Base-by-base conservation (phyloP, 2,329 filamentous ascomycete genomes). In the Cordyceps fumosorosea region DNA sequence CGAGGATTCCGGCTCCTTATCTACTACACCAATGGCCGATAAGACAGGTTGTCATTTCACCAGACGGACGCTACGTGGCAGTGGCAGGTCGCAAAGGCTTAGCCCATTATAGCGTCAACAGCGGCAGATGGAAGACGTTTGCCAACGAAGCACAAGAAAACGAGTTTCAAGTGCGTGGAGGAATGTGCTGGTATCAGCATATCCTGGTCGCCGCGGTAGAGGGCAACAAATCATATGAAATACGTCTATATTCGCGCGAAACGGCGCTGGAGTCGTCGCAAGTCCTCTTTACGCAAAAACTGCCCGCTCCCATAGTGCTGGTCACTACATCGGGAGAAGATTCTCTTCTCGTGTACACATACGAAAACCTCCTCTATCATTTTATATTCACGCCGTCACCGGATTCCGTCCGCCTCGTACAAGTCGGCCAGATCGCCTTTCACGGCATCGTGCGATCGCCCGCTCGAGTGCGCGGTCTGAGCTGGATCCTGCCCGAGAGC, bases 131-230 rank as follows among this genome's bases (percentile, higher is more conserved):
- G 95, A 97, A 96, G 73, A 96, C 89, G 0, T 99, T 99, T 72
- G 83, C 89, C 55, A 91, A 93, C 68, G 83, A 87, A 29, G 85
- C 83, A 34, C 84, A 88, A 70, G 95, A 98, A 74, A 92, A 93
- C 68, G 91, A 93, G 65, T 99, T 99, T 71, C 86, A 91, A 26
- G 91, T 99, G 16, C 83, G 93, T 65, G 95, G 95, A 55, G 95
- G 95, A 7, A 96, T 99, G 93, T 98, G 93, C 73, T 99, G 95
- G 95, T 93, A 96, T 72, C 92, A 96, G 67, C 93, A 99, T 75
- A 90, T 98, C 37, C 81, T 99, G 20, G 90, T 98, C 62, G 93
- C 92, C 45, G 92, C 93, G 4, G 88, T 97, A n/a, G 95, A 99
- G 74, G 87, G 86, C 60, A 90, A 89, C 67, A 84, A 87, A 66